Evolutionary conservation across 2,329 filamentous ascomycete species (phyloP).

Genomic region (Talaromyces albobiverticillius): DNA sequence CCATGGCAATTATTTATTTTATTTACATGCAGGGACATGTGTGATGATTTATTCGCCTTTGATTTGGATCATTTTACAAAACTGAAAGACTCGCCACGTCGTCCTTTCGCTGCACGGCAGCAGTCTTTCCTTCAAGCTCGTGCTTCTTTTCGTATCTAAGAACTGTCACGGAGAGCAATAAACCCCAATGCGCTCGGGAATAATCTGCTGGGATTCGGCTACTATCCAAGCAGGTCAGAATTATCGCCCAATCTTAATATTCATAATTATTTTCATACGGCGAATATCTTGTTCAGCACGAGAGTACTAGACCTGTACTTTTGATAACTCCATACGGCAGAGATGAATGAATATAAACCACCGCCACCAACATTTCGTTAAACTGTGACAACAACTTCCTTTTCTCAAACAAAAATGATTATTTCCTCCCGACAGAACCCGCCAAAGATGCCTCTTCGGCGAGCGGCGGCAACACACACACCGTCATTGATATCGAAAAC

Average conservation of each 20-base stretch:
- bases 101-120: not conserved
- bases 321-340: not conserved
- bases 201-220: not conserved
- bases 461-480: constrained; percentile 18
- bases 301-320: not conserved
- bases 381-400: constrained; percentile 2
- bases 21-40: not conserved
- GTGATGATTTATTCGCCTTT: not conserved
- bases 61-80: not conserved
- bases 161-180: not conserved
- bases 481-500: constrained; percentile 15
- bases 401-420: constrained; percentile 24
- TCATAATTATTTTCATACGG: no score
- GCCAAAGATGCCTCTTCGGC: constrained; percentile 24
- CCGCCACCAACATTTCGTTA: not conserved
- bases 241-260: not conserved
- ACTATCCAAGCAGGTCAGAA: not conserved
- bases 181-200: not conserved
- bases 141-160: not conserved
- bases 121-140: not conserved
- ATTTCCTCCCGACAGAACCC: constrained; percentile 29
- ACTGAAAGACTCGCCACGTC: not conserved
- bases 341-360: not conserved
- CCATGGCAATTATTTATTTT: not conserved
- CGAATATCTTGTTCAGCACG: not conserved